Evolutionary conservation across 176 grass and related monocot species (phyloP).

Genomic region (Oryza glaberrima): DNA sequence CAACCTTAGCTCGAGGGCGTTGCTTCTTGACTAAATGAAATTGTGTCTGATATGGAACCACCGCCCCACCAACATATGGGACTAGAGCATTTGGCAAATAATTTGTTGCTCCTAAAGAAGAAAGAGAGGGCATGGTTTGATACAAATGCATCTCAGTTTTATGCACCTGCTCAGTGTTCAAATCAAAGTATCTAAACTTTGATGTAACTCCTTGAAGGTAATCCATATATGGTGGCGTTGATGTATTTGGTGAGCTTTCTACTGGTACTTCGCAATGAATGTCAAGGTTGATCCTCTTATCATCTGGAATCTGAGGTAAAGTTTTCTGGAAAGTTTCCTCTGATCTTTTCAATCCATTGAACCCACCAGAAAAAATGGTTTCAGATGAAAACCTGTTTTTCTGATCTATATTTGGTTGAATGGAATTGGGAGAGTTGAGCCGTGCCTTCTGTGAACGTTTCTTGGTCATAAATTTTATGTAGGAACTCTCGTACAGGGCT

Average conservation of each 20-base stretch:
- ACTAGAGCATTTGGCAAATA: constrained; percentile 47
- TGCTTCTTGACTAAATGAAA: constrained; percentile 53
- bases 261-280: constrained; percentile 33
- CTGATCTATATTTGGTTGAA: constrained; percentile 31
- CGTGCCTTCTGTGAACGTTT: constrained; percentile 54
- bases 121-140: constrained; percentile 9
- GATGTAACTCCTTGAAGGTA: constrained; percentile 43
- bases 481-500: constrained; percentile 40
- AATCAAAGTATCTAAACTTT: constrained; percentile 52
- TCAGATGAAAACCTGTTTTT: constrained; percentile 24
- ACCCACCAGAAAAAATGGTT: constrained; percentile 20
- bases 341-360: constrained; percentile 26
- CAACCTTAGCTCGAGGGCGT: constrained; percentile 64
- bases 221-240: constrained; percentile 50
- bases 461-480: constrained; percentile 56
- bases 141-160: constrained; percentile 47
- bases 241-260: constrained; percentile 33
- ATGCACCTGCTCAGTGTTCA: constrained; percentile 41
- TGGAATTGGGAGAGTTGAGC: constrained; percentile 21
- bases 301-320: constrained; percentile 2
- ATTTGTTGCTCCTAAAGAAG: constrained; percentile 41
- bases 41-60: constrained; percentile 52
- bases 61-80: constrained; percentile 34
- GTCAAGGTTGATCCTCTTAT: constrained; percentile 25
- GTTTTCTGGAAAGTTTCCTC: constrained; percentile 21